phyloP scores from a whole-genome alignment of 306 rosid genomes.

The Quercus suber region DNA sequence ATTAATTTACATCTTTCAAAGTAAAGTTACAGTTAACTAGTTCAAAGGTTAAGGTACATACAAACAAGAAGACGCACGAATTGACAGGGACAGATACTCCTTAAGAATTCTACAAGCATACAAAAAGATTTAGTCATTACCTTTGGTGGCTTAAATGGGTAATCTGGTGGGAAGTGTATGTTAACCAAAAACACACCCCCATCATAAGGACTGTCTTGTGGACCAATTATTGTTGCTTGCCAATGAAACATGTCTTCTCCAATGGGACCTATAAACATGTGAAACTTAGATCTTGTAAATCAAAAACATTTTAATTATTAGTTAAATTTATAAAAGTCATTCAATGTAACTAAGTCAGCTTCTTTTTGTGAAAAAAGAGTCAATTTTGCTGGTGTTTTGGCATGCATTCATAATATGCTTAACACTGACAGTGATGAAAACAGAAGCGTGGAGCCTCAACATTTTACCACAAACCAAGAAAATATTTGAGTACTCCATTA shows the following conservation, averaged over 20 bases:
- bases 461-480: not conserved
- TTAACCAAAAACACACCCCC: slow-evolving; percentile 46
- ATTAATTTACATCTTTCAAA: not conserved
- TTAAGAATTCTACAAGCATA: not conserved
- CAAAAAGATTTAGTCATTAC: slow-evolving; percentile 16
- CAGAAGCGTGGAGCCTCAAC: not conserved
- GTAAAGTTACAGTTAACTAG: not conserved
- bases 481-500: too few relatives aligned
- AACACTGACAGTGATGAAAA: not conserved
- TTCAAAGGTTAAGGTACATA: not conserved
- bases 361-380: too few relatives aligned
- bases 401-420: not conserved
- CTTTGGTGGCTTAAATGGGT: slow-evolving; percentile 62
- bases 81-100: not conserved
- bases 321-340: too few relatives aligned
- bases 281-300: not conserved
- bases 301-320: too few relatives aligned
- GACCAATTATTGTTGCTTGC: slow-evolving; percentile 59
- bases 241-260: slow-evolving; percentile 55
- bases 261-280: slow-evolving; percentile 34
- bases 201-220: slow-evolving; percentile 49
- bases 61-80: not conserved
- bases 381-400: not conserved
- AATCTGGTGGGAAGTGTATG: slow-evolving; percentile 54
- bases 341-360: too few relatives aligned